A percentile compares a stretch with the other conserved stretches of the same genome.
These are phyloP conservation scores for Fagopyrum esculentum DNA, from an alignment of 148 eudicot genomes.

Conservation along the genomic window DNA sequence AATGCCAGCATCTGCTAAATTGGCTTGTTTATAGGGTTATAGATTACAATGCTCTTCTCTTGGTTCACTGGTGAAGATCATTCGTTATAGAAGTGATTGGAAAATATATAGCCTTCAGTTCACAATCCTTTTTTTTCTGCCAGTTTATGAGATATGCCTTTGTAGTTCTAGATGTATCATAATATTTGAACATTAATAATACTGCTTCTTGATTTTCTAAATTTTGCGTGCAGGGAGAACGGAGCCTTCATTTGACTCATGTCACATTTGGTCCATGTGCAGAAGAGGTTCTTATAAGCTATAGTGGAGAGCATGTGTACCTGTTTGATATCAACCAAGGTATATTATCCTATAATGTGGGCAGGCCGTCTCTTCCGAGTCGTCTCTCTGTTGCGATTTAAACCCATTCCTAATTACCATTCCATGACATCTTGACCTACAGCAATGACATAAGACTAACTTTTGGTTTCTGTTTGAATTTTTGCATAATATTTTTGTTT, in stretches of 20 bases:
- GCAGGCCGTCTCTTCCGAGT: background rate
- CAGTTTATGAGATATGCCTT: background rate
- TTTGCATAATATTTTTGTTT: background rate
- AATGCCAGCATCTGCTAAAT: background rate
- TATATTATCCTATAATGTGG: slow-evolving; percentile 20
- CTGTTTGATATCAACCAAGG: slow-evolving; percentile 81
- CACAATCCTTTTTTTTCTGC: background rate
- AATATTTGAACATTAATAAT: background rate
- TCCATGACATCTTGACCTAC: background rate
- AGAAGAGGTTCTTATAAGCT: slow-evolving; percentile 81
- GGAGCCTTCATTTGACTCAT: slow-evolving; percentile 84
- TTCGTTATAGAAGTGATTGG: background rate
- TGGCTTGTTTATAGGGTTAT: background rate
- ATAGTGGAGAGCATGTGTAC: slow-evolving; percentile 95
- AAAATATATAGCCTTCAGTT: background rate
- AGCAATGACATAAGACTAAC: background rate
- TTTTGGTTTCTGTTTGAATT: background rate
- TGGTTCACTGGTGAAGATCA: slow-evolving; percentile 1
- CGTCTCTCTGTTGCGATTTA: background rate
- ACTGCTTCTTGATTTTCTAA: background rate
- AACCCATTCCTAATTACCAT: background rate
- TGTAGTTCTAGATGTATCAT: background rate
- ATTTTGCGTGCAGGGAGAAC: slow-evolving; percentile 46
- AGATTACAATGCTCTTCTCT: background rate
- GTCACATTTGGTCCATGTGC: slow-evolving; percentile 90